Conservation (phyloP, 1,284 basidiomycete species). For the Papiliotrema nemorosa region DNA sequence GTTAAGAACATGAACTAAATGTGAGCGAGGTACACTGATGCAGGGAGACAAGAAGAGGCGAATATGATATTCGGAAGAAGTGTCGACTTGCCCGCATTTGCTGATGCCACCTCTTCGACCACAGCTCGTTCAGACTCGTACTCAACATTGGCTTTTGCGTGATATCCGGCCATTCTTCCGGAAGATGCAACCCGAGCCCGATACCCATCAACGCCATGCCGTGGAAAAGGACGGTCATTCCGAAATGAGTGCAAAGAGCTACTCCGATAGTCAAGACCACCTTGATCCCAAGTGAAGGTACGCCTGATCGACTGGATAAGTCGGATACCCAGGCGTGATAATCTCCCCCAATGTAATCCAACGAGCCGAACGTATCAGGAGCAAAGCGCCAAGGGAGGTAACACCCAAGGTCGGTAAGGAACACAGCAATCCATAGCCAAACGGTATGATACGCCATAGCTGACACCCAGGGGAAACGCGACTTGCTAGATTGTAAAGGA, state of each 20-base stretch:
- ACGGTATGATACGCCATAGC: neutral
- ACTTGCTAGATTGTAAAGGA: neutral
- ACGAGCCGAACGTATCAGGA: neutral
- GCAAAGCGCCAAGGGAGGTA: neutral
- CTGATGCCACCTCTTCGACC: neutral
- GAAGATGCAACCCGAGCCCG: neutral
- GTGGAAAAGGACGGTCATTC: neutral
- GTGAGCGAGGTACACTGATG: too few relatives aligned
- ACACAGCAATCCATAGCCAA: neutral
- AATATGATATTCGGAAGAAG: neutral
- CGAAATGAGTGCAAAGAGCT: neutral
- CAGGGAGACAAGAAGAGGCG: too few relatives aligned
- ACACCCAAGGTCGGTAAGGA: neutral
- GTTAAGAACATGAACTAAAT: neutral
- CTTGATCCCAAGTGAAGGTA: neutral
- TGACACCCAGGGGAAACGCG: neutral
- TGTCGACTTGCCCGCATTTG: neutral
- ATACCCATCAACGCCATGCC: neutral
- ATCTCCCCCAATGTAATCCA: neutral
- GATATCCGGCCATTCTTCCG: conserved; percentile 2
- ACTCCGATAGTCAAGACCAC: neutral
- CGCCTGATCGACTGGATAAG: neutral
- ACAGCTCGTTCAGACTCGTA: neutral
- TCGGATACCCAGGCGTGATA: neutral
- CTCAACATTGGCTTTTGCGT: neutral